A percentile compares a stretch with the other conserved stretches of the same genome.
phyloP scores from a whole-genome alignment of 805 yeast genomes.

The Metschnikowia dekortorum region DNA sequence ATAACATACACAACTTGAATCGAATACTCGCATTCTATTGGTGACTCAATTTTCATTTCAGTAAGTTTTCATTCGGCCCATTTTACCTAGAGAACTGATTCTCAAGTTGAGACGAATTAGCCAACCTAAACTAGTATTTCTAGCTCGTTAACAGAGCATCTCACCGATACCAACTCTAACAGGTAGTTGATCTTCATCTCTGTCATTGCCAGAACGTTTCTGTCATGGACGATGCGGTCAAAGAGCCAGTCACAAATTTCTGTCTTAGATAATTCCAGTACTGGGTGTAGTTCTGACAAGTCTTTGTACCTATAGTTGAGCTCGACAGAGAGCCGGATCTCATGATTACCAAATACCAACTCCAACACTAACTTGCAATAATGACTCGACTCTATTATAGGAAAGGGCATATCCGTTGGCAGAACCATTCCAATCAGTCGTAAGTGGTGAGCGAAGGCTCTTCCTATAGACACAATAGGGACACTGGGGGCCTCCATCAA shows the following conservation, averaged over 20 bases:
- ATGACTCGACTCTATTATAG: slow-evolving; percentile 1
- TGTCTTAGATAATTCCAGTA: slow-evolving; percentile 8
- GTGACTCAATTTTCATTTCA: not conserved
- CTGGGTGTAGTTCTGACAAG: slow-evolving; percentile 1
- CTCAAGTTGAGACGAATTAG: too few relatives aligned
- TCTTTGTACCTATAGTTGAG: slow-evolving; percentile 9
- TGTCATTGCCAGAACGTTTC: slow-evolving; percentile 5
- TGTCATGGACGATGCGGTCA: slow-evolving; percentile 12
- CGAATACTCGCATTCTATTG: not conserved
- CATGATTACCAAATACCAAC: slow-evolving; percentile 4
- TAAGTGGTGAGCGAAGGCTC: slow-evolving; percentile 14
- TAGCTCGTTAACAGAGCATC: slow-evolving; percentile 12
- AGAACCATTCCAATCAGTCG: slow-evolving; percentile 12
- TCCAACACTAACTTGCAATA: slow-evolving; percentile 10
- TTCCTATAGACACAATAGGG: slow-evolving; percentile 12
- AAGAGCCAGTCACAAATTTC: slow-evolving; percentile 12
- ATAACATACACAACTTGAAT: not conserved
- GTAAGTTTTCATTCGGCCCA: too few relatives aligned
- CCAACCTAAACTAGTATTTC: slow-evolving; percentile 5
- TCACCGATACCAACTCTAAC: slow-evolving; percentile 7
- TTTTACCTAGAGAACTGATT: too few relatives aligned
- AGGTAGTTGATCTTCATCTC: slow-evolving; percentile 14
- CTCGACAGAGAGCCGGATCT: slow-evolving; percentile 6
- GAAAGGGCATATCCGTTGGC: not conserved
- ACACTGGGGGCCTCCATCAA: slow-evolving; percentile 10